Percentiles rank a stretch among this genome's conserved stretches.
Conservation (phyloP, 306 rosid species). For the Citrullus mucosospermus region DNA sequence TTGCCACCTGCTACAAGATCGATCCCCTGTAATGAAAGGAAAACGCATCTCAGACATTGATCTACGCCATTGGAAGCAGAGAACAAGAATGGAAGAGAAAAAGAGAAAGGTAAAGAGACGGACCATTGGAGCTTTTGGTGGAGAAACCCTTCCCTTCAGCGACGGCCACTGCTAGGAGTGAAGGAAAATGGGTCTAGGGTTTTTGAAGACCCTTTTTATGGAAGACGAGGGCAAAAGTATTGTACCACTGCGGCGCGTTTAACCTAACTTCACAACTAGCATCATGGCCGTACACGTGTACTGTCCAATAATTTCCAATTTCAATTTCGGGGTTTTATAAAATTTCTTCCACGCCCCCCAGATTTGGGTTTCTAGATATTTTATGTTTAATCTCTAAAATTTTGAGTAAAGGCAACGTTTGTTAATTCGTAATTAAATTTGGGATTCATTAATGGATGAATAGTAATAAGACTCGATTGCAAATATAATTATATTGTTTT, state of each 20-base stretch:
- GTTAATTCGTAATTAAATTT: too few species aligned
- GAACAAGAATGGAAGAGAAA: background rate
- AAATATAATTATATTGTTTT: too few species aligned
- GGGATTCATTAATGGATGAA: too few species aligned
- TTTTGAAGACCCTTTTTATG: background rate
- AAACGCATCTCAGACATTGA: background rate
- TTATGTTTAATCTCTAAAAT: too few species aligned
- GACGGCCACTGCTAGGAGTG: background rate
- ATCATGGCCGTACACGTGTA: background rate
- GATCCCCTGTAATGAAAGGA: conserved; percentile 35
- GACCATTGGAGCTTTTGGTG: conserved; percentile 1
- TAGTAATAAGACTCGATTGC: too few species aligned
- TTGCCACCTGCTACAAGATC: conserved; percentile 81
- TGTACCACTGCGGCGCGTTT: background rate
- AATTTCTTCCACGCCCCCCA: too few species aligned
- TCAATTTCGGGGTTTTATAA: background rate
- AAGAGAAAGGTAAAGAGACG: background rate
- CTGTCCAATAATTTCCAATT: background rate
- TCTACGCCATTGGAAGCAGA: background rate
- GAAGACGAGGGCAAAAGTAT: background rate
- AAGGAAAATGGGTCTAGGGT: background rate
- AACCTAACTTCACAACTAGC: background rate
- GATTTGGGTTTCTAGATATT: too few species aligned
- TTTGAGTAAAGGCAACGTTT: too few species aligned
- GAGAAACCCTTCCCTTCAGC: background rate